These are phyloP conservation scores for Reticulascus tulasneorum DNA, from an alignment of 2,329 filamentous ascomycete genomes.

Conservation along the genomic window DNA sequence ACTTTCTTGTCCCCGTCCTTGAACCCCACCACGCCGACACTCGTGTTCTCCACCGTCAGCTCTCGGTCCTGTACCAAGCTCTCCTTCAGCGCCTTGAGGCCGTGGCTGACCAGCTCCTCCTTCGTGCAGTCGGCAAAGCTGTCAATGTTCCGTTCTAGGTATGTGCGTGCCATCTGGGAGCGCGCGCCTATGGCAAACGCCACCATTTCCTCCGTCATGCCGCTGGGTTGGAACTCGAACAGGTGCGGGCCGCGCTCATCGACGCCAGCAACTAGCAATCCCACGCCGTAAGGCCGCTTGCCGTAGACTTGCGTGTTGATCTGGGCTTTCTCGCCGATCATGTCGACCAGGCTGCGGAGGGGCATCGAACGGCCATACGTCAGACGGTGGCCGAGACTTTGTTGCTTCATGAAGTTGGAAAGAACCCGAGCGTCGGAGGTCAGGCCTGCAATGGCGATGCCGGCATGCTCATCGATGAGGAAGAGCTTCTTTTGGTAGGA, in stretches of 20 bases:
- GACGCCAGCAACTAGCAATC: constrained; percentile 85
- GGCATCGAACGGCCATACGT: constrained; percentile 94
- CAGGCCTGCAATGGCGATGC: constrained; percentile 91
- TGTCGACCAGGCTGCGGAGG: constrained; percentile 79
- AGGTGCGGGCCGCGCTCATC: constrained; percentile 93
- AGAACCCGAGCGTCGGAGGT: constrained; percentile 97
- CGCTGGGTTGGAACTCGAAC: constrained; percentile 96
- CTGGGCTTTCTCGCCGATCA: constrained; percentile 95
- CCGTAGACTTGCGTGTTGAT: constrained; percentile 98
- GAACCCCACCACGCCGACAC: constrained; percentile 76
- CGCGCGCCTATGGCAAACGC: constrained; percentile 94
- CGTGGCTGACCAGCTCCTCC: constrained; percentile 88
- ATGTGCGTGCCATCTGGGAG: constrained; percentile 96
- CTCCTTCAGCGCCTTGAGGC: constrained; percentile 88
- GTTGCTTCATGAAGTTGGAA: constrained; percentile 99
- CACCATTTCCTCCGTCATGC: constrained; percentile 95
- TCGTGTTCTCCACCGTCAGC: constrained; percentile 95
- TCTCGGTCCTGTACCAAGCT: constrained; percentile 96
- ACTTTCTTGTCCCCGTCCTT: constrained; percentile 47
- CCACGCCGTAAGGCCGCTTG: constrained; percentile 92
- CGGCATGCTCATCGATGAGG: constrained; percentile 90
- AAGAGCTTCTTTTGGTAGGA: constrained; percentile 99
- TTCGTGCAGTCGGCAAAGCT: constrained; percentile 70
- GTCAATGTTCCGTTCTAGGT: constrained; percentile 88
- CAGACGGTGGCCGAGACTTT: constrained; percentile 91